Base-by-base conservation (phyloP, 805 yeast species). In the Yarrowia sp. region DNA sequence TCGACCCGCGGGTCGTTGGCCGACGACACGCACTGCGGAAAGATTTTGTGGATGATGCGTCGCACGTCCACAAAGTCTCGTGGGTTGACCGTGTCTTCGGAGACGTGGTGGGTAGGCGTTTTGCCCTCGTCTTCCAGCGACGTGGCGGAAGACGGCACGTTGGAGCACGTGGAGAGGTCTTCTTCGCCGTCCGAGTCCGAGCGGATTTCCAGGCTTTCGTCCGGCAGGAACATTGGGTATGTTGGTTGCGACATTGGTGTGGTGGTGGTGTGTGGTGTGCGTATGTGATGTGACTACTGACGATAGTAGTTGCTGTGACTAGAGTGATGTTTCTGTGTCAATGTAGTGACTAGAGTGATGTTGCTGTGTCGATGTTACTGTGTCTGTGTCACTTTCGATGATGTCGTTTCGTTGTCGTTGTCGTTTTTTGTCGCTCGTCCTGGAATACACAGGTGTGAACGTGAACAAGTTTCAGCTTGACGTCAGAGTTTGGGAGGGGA, bases 1-100 rank as follows among this genome's bases (percentile, higher is more conserved):
- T 67, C 67, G 28, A 70, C 56, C 2, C 30, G 30, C 1, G 51
- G 51, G 40, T 58, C 63, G 30, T 30, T 43, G 22, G 63, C 22
- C 3, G 51, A 41, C 2, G 30, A 10, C n/a, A 58, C 63, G 12
- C 32, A 19, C 17, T 58, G 63, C 8, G 63, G 63, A 22, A 58
- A 58, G 32, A 58, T 58, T 43, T 58, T 58, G 63, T 41, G 51
- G 32, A 58, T 32, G 51, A 58, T 58, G 10, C 63, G 49, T 2
- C 63, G 51, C 16, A 58, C 63, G 51, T 58, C 63, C 24, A 41
- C 63, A 58, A 58, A 58, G 63, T 58, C 63, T 2, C 41, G 28
- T 3, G 63, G 32, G 33, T 58, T 43, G 32, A 58, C 51, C n/a
- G 48, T n/a, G 19, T 41, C 30, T 24, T 56, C 49, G 33, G 44